Base-by-base conservation (phyloP, 2,329 filamentous ascomycete species). In the Colletotrichum sp. region DNA sequence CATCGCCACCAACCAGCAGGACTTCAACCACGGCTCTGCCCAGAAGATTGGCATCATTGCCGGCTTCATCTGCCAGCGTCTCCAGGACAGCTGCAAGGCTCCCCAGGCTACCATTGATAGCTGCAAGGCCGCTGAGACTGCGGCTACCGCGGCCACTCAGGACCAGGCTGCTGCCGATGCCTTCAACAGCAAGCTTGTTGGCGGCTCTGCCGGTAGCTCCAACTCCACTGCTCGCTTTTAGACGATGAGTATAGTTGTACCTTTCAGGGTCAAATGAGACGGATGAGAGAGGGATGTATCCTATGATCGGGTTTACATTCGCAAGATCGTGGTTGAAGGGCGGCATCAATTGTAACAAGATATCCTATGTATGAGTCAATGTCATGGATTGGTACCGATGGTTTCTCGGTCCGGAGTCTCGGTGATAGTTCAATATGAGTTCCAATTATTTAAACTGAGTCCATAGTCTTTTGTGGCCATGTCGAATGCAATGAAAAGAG, bases 21-120 rank as follows among this genome's bases (percentile, higher is more conserved):
- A 87, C 80, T 91, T 91, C 84, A 86, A 84, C 81, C 90, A 91
- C 82, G 89, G 89, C 69, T 89, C 88, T 5, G 89, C 89, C 24
- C 79, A 80, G 64, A 80, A 79, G 67, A 80, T 82, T 75, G 79
- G 79, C 36, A 75, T 89, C 79, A 87, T 90, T 78, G 83, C 88
- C 16, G 78, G 83, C 62, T 90, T 90, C 79, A 88, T 89, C 80
- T 89, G 87, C 81, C 80, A 83, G 55, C 86, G 87, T 71, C 81
- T 89, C 24, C 73, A 80, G 36, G 84, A 81, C 62, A 75, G 72
- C 28, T 81, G 80, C 79, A 80, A 80, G 77, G 77, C 77, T 2
- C 66, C 77, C 16, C 21, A 36, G 24, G 76, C 69, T 13, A 69
- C 71, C 39, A 15, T 76, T 12, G 49, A 32, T 7, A 52, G 15